Evolutionary conservation across 257 asterid species (phyloP), one percentile per base, ranked within the genome.

Genomic region (Verbena officinalis): DNA sequence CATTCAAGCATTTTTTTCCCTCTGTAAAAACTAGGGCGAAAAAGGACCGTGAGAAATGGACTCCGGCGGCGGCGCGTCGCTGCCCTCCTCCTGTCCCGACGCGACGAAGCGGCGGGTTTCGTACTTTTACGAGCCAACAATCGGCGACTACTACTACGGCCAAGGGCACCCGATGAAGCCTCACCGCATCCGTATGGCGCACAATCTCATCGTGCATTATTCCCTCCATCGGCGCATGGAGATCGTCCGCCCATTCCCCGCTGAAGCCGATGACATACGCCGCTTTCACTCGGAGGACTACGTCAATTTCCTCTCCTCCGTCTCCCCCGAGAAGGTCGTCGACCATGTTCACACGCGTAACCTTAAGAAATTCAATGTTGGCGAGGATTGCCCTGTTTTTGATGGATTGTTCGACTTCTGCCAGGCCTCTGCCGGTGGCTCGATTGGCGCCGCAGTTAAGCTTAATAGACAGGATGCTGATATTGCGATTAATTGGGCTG

Each of bases 131-230:
- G 77, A 78, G 40, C 79, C 83, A 9, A 69, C 68, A 56, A 77
- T 73, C 33, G 83, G 79, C 24, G 71, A 73, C 52, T 70, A 78
- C 52, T 78, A 78, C 62, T 73, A 78, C 67, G 83, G 83, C 31
- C 79, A 69, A 51, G 79, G 79, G 30, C 83, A 78, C 69, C 83
- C 79, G 9, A 78, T 78, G 79, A 78, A 73, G 76, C 77, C 83
- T 2, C 79, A 78, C 70, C 55, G 83, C 40, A 70, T 74, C 14
- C 58, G 73, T 7, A 78, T 78, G 77, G 69, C 80, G 27, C 80
- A 74, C 65, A 50, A 73, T 58, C 83, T 78, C 31, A 72, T 73
- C 49, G 72, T 64, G 4, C 74, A 78, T 61, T 78, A 78, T 60
- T 69, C 71, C 16, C 56, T 77, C 50, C 69, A 68, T 48, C 75